Evolutionary conservation across 768 basidiomycete genomes (phyloP).

Genomic region (Epithele typhae): DNA sequence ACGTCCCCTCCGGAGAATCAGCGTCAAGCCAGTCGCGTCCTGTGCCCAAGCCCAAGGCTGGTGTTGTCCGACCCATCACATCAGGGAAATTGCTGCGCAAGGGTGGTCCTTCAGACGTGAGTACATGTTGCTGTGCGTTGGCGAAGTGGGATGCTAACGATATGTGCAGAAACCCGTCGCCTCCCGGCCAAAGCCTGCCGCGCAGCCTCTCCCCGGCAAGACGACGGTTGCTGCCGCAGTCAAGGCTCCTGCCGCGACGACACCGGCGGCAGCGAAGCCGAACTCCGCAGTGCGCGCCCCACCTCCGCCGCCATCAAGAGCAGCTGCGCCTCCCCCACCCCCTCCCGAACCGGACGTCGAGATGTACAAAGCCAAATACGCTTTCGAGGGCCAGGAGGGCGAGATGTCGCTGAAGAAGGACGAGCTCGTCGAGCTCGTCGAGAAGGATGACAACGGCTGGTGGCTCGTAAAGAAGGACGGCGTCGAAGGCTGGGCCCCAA

Average conservation of each 20-base stretch:
- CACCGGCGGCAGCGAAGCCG: conserved; percentile 31
- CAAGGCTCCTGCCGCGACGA: conserved; percentile 30
- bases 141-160: too few relatives aligned
- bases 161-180: conserved; percentile 39
- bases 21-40: conserved; percentile 78
- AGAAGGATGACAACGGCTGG: conserved; percentile 96
- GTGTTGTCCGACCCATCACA: conserved; percentile 80
- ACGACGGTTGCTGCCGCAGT: conserved; percentile 35
- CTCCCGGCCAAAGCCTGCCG: conserved; percentile 46
- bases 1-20: conserved; percentile 85
- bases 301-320: conserved; percentile 36
- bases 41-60: conserved; percentile 82
- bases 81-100: conserved; percentile 75
- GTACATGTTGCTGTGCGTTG: too few relatives aligned
- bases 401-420: conserved; percentile 90
- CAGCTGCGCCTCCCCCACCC: conserved; percentile 37
- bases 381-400: conserved; percentile 90
- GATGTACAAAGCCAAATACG: conserved; percentile 83
- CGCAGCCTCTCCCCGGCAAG: conserved; percentile 61
- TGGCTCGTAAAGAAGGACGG: conserved; percentile 89
- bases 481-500: conserved; percentile 91
- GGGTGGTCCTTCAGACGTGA: conserved; percentile 61
- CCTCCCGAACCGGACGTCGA: conserved; percentile 61
- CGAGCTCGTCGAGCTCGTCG: conserved; percentile 85
- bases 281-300: conserved; percentile 40